A percentile compares a stretch with the other conserved stretches of the same genome.
Conservation (phyloP, 2,329 filamentous ascomycete genomes). For the Calonectria honghensis region DNA sequence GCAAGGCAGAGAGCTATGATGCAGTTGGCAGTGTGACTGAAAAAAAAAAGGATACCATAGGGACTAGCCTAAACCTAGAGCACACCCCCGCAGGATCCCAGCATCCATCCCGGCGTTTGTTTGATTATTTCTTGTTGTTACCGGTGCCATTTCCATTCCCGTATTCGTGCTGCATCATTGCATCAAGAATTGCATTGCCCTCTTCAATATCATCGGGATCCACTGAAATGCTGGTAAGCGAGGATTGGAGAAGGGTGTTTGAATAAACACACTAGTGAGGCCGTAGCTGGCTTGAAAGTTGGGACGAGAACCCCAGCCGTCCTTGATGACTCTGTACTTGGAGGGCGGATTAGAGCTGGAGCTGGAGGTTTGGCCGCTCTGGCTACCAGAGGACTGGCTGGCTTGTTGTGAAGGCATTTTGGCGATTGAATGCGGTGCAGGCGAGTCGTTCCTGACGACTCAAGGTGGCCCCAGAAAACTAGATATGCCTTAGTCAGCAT, state of each 20-base stretch:
- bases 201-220: slow-evolving; percentile 26
- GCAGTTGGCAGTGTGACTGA: slow-evolving; percentile 5
- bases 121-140: slow-evolving; percentile 7
- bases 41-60: background rate
- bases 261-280: slow-evolving; percentile 9
- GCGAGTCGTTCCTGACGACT: too few relatives aligned
- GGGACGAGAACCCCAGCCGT: slow-evolving; percentile 32
- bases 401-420: slow-evolving; percentile 11
- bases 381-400: background rate
- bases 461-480: background rate
- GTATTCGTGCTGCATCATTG: slow-evolving; percentile 21
- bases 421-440: background rate
- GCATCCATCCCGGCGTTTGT: background rate
- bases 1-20: slow-evolving; percentile 13
- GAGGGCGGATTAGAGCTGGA: background rate
- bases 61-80: slow-evolving; percentile 15
- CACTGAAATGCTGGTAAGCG: slow-evolving; percentile 31
- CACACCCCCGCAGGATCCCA: background rate
- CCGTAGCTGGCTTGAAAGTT: slow-evolving; percentile 31
- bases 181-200: slow-evolving; percentile 34
- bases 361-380: background rate
- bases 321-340: slow-evolving; percentile 27
- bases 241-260: background rate
- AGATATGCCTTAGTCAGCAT: slow-evolving; percentile 8
- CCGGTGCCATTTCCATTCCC: background rate